Evolutionary conservation across 345 rosid genomes (phyloP), one percentile per base, ranked within the genome.

Genomic region (Sonneratia alba): DNA sequence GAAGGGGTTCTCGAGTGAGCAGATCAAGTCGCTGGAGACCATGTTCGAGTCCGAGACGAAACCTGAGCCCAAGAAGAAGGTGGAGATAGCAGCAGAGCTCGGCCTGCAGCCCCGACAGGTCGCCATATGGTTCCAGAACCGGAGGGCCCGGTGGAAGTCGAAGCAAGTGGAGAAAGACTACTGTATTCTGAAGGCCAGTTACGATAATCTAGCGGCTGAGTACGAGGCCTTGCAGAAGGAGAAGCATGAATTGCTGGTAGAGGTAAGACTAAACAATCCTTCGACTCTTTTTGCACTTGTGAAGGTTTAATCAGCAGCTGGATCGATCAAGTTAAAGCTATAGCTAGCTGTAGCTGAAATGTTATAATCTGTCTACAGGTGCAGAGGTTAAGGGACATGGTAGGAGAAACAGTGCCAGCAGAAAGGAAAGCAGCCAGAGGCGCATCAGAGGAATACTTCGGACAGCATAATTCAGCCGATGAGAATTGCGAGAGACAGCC

Each of bases 101-200:
- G 93, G 87, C 75, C 79, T 92, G 66, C 88, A 89, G 76, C 96
- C 97, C 27, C 87, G 92, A 49, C 97, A 92, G 77, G 88, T 92
- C 42, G 92, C 97, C 69, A 89, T 92, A 73, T 92, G 97, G 96
- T 88, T 92, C 74, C 96, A 92, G 74, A 92, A 92, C 86, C 85
- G 80, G 77, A 82, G 97, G 81, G 96, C 97, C 34, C 86, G 96
- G 62, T 88, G 93, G 93, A 91, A 88, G 73, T 82, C 96, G 7
- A 91, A 88, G 77, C 91, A 81, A 78, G 78, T 91, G 13, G 93
- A 88, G 81, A 83, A 83, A 64, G 89, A 91, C 38, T 91, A 83
- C 76, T 80, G 72, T 37, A 70, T 67, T 16, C 87, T 91, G 66
- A 81, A 45, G 76, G 84, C 81, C 49, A 85, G 68, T 36, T 89